Evolutionary conservation across 2,329 filamentous ascomycete species (phyloP).

Genomic region (Fusarium albosuccineum): DNA sequence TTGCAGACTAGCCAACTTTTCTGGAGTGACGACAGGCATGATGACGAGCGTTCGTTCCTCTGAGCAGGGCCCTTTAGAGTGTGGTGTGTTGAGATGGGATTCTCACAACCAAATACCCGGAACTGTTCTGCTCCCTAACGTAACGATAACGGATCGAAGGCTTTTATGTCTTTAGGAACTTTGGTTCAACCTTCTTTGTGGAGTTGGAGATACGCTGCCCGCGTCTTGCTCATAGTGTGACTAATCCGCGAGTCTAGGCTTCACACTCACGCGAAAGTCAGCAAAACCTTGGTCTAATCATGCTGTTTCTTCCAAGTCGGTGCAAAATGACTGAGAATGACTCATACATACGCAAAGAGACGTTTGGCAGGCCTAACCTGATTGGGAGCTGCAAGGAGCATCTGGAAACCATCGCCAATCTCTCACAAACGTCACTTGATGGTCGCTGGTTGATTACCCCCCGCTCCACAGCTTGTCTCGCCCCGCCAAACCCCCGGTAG

Average conservation of each 20-base stretch:
- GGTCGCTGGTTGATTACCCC: conserved; percentile 40
- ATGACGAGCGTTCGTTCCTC: conserved; percentile 46
- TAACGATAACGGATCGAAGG: conserved; percentile 11
- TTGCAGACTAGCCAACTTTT: conserved; percentile 92
- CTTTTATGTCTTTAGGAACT: conserved; percentile 21
- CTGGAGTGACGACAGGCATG: conserved; percentile 93
- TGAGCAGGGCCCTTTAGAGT: background rate
- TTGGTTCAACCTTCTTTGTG: conserved; percentile 16
- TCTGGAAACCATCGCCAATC: conserved; percentile 14
- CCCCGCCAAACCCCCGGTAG: conserved; percentile 41
- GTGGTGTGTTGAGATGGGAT: conserved; percentile 5
- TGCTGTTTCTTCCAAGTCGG: conserved; percentile 20
- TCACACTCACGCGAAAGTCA: conserved; percentile 33
- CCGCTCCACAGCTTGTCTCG: conserved; percentile 42
- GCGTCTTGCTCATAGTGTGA: conserved; percentile 40
- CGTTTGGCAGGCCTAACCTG: conserved; percentile 15
- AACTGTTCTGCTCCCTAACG: background rate
- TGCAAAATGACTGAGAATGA: conserved; percentile 45
- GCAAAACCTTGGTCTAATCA: conserved; percentile 26
- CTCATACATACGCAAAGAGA: conserved; percentile 39
- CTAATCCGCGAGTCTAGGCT: conserved; percentile 36
- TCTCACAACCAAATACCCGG: conserved; percentile 10
- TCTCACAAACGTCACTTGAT: conserved; percentile 15
- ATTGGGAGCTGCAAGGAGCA: background rate
- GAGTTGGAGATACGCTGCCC: conserved; percentile 27